Evolutionary conservation across 306 rosid species (phyloP).

Genomic region (Sesbania bispinosa): DNA sequence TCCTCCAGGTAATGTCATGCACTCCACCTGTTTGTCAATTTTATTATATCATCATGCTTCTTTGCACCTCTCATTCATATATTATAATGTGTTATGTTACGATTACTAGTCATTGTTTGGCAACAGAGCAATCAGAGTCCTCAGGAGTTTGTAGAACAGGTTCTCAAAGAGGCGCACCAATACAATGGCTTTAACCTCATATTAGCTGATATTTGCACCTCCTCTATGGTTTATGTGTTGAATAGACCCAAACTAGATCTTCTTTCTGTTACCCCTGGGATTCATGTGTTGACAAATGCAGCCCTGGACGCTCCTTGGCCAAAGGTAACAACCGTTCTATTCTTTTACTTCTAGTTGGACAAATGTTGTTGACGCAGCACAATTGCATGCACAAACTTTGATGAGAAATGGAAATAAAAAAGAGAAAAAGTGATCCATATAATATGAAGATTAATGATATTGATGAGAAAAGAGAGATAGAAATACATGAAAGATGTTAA

Average conservation of each 20-base stretch:
- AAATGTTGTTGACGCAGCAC: background rate
- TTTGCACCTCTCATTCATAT: background rate
- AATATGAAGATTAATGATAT: too few species aligned
- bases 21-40: constrained; percentile 18
- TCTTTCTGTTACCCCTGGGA: constrained; percentile 56
- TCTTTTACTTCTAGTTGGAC: background rate
- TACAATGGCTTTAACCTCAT: constrained; percentile 81
- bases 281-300: constrained; percentile 84
- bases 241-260: constrained; percentile 51
- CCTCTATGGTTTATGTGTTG: constrained; percentile 68
- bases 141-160: constrained; percentile 55
- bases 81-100: background rate
- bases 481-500: too few species aligned
- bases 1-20: constrained; percentile 47
- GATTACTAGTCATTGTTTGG: too few species aligned
- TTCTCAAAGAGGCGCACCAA: constrained; percentile 52
- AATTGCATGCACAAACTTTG: too few species aligned
- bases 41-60: background rate
- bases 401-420: too few species aligned
- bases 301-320: constrained; percentile 74
- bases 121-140: constrained; percentile 64
- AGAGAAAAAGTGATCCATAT: too few species aligned
- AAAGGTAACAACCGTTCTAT: constrained; percentile 50
- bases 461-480: too few species aligned
- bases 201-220: constrained; percentile 52